phyloP scores from a whole-genome alignment of 257 asterid genomes.

The Solanum rostratum region DNA sequence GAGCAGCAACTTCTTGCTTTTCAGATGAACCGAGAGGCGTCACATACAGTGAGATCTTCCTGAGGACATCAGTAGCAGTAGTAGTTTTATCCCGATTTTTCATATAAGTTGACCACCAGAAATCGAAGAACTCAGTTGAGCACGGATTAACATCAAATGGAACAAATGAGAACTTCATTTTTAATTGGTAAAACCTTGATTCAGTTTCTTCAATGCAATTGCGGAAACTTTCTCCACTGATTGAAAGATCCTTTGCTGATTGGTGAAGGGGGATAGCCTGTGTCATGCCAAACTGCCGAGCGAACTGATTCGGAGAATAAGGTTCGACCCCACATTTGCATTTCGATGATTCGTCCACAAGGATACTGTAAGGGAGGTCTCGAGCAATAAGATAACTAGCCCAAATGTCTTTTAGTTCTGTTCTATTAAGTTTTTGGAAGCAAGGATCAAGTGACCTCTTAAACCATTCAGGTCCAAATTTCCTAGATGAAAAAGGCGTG shows the following conservation, averaged over 20 bases:
- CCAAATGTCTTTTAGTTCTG: conserved; percentile 1
- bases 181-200: background rate
- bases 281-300: conserved; percentile 4
- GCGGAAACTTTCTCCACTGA: background rate
- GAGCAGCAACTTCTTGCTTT: background rate
- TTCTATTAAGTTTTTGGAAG: background rate
- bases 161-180: background rate
- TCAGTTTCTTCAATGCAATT: background rate
- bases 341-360: background rate
- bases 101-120: conserved; percentile 8
- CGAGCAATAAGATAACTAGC: conserved; percentile 2
- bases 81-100: background rate
- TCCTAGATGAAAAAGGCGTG: background rate
- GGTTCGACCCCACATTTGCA: background rate
- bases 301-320: conserved; percentile 7
- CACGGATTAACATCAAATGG: background rate
- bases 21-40: background rate
- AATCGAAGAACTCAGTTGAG: background rate
- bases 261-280: background rate
- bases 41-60: background rate
- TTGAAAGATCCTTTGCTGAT: background rate
- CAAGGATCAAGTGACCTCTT: conserved; percentile 3
- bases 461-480: conserved; percentile 7
- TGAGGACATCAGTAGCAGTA: background rate
- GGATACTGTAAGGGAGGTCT: background rate